phyloP scores from a whole-genome alignment of 176 grass and related monocot species.

The Phragmites australis region DNA sequence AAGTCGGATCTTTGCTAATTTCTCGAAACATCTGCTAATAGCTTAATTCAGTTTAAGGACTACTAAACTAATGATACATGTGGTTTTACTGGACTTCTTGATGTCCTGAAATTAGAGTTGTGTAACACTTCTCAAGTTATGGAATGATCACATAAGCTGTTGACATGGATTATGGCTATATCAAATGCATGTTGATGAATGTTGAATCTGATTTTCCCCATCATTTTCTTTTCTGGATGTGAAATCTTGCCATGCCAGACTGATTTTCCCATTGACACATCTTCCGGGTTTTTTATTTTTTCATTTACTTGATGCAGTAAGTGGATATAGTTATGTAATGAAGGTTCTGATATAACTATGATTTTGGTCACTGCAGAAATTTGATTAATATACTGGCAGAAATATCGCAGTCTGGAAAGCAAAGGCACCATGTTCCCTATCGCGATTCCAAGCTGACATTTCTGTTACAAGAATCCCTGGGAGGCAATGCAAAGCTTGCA shows the following conservation, averaged over 20 bases:
- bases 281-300: neutral
- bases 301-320: neutral
- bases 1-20: neutral
- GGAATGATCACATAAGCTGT: neutral
- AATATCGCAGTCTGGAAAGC: constrained; percentile 85
- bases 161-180: neutral
- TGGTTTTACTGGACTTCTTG: neutral
- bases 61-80: neutral
- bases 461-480: constrained; percentile 92
- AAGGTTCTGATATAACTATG: constrained; percentile 27
- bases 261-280: neutral
- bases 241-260: neutral
- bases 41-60: neutral
- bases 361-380: constrained; percentile 63
- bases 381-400: constrained; percentile 95
- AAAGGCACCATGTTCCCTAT: constrained; percentile 92
- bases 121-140: neutral
- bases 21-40: neutral
- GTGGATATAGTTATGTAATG: neutral
- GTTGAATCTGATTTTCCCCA: neutral
- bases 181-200: neutral
- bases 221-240: neutral
- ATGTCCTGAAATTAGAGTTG: constrained; percentile 5
- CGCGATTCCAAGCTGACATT: constrained; percentile 96
- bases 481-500: constrained; percentile 95